phyloP scores from a whole-genome alignment of 139 green algal genomes.

The Chlorella sorokiniana region DNA sequence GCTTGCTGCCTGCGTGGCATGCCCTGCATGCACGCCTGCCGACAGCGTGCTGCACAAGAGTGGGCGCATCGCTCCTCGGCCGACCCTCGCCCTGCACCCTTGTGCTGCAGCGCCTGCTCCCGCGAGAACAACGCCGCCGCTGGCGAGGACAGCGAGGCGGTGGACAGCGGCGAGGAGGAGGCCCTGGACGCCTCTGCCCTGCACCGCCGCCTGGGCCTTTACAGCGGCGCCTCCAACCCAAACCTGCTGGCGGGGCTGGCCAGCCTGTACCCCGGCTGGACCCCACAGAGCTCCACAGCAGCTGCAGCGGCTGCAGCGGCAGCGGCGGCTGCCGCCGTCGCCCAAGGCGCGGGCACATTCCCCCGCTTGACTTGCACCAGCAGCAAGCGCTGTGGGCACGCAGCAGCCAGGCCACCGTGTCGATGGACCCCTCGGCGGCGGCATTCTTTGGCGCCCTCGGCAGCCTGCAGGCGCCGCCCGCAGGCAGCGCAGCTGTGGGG shows the following conservation, averaged over 20 bases:
- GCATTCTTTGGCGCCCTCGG: not conserved
- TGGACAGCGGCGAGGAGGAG: slow-evolving; percentile 18
- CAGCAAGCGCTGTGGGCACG: not conserved
- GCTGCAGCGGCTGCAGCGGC: not conserved
- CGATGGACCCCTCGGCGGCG: not conserved
- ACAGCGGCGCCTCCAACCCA: not conserved
- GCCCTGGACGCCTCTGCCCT: slow-evolving; percentile 15
- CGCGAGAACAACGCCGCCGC: slow-evolving; percentile 27
- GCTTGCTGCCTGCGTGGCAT: not conserved
- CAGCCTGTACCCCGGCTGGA: not conserved
- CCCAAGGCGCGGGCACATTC: not conserved
- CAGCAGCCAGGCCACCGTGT: not conserved
- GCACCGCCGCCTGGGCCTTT: not conserved
- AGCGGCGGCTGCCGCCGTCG: not conserved
- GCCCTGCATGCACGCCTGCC: not conserved
- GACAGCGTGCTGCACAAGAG: not conserved
- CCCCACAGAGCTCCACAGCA: not conserved
- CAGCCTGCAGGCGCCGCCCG: slow-evolving; percentile 1
- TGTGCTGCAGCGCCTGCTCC: slow-evolving; percentile 38
- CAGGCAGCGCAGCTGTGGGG: not conserved
- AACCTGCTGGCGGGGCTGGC: slow-evolving; percentile 13
- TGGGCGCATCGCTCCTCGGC: too few species aligned
- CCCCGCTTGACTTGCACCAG: not conserved
- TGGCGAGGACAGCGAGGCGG: not conserved
- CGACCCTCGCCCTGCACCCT: not conserved